Evolutionary conservation across 1,284 basidiomycete species (phyloP), one percentile per base, ranked within the genome.

Genomic region (Cerioporus squamosus): DNA sequence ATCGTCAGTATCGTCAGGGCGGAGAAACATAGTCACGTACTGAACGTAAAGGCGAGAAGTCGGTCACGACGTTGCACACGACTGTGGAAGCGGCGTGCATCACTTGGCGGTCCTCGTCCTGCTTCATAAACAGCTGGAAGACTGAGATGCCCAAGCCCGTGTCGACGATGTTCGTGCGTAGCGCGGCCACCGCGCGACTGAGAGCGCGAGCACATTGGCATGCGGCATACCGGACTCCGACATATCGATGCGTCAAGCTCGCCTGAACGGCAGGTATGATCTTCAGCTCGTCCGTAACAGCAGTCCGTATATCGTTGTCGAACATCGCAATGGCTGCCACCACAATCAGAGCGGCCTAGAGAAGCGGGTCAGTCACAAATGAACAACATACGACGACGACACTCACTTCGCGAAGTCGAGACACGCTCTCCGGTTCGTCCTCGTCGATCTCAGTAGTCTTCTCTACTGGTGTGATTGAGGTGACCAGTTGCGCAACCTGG

Each of bases 121-220:
- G 70, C 52, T 74, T 75, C 65, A 70, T 59, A 58, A 93, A 82
- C 14, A 90, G 72, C 42, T 80, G 75, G 57, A 92, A 85, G 4
- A 96, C 79, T 18, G 82, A 81, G 68, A 86, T 75, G 0, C 91
- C 93, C 7, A 95, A 77, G 1, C 91, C 93, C 24, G 84, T 86
- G 68, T 97, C 95, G 9, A 94, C 83, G 9, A 97, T 81, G 56
- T 85, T 93, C 36, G 94, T 96, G 23, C 93, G 79, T 43, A 95
- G 75, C 2, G 94, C 88, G 0, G 87, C 83, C 0, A 94, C 86
- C 1, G 87, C 87, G 20, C 95, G 83, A 45, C 86, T 86, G 36
- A 97, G 77, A 0, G 91, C 90, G n/a, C 94, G 80, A 1, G 93
- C 82, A 63, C 90, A 90, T 68, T 95, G 94, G 69, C 92, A 94